These are phyloP conservation scores for Ilyonectria mors-panacis DNA, from an alignment of 2,329 filamentous ascomycete genomes.

Conservation along the genomic window DNA sequence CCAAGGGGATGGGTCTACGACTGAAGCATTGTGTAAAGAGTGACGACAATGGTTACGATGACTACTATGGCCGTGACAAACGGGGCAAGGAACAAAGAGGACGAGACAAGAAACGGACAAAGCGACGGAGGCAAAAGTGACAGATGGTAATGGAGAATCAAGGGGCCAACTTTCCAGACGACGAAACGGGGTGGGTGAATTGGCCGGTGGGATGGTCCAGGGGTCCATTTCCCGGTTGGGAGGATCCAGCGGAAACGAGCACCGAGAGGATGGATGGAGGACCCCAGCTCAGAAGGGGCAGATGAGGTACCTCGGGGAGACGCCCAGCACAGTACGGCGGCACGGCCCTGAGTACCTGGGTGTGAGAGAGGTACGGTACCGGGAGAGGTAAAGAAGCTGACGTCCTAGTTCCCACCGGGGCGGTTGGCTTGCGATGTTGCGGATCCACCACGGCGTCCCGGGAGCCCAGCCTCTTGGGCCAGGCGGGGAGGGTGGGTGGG, in stretches of 20 bases:
- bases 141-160: constrained; percentile 28
- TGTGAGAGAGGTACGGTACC: not conserved
- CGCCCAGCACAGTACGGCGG: constrained; percentile 37
- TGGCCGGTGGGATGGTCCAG: constrained; percentile 31
- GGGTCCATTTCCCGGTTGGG: constrained; percentile 28
- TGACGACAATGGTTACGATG: constrained; percentile 19
- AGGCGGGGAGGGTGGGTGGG: constrained; percentile 18
- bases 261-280: constrained; percentile 43
- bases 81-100: constrained; percentile 29
- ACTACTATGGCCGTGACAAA: constrained; percentile 19
- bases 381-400: constrained; percentile 34
- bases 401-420: constrained; percentile 38
- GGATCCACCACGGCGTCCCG: constrained; percentile 30
- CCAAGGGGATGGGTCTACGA: constrained; percentile 11
- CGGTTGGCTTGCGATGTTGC: constrained; percentile 36
- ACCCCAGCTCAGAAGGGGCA: constrained; percentile 34
- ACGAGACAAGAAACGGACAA: constrained; percentile 36
- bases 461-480: constrained; percentile 35
- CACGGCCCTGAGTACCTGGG: constrained; percentile 42
- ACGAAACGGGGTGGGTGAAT: constrained; percentile 28
- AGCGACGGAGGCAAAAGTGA: constrained; percentile 30
- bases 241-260: constrained; percentile 35
- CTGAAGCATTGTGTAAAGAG: constrained; percentile 13
- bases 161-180: not conserved
- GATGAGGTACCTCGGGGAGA: constrained; percentile 36